Evolutionary conservation across 352 stramenopile genomes (phyloP), one percentile per base, ranked within the genome.

Genomic region (Pythium aphanidermatum): DNA sequence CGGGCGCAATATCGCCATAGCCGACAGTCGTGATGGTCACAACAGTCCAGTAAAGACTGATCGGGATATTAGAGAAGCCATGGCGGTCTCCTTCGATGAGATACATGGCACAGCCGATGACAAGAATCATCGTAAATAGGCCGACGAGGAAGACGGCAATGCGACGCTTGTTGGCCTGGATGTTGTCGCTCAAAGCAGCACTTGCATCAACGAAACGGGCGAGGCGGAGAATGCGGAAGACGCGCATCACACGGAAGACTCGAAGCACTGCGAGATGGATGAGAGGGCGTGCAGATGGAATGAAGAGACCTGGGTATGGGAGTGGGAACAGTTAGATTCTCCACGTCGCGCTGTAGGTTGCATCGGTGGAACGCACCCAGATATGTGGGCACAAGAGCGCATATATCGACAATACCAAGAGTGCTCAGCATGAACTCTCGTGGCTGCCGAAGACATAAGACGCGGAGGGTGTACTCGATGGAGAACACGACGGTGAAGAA

Each of bases 1-100:
- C 62, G 14, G 83, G 83, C 1, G 79, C 79, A 31, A 95, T 92
- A 35, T 95, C 83, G 14, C 83, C 83, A 43, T 92, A 92, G 0
- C 83, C 83, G 16, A 95, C 83, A 0, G 83, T 95, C 25, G 83
- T 92, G 51, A 95, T 85, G 21, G 83, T 95, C 48, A 93, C 78
- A 21, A 93, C 77, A 2, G 82, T 87, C 78, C 82, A 93, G 58
- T 93, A 93, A 13, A 93, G 61, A 51, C 79, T 92, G 36, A 90
- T 74, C 7, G 82, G 82, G 48, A 93, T 93, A 50, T 92, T 93
- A n/a, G 65, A 75, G 36, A 88, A 91, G 36, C 56, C 69, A 37
- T 86, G 46, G 36, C 57, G 67, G 40, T 83, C 79, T 2, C 74
- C 76, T 60, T 91, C 79, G 32, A 91, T 88, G 17, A 91, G 61